Percentiles rank a stretch among this genome's conserved stretches.
Conservation (phyloP, 169 alveolate species). For the Plasmodium coatneyi region DNA sequence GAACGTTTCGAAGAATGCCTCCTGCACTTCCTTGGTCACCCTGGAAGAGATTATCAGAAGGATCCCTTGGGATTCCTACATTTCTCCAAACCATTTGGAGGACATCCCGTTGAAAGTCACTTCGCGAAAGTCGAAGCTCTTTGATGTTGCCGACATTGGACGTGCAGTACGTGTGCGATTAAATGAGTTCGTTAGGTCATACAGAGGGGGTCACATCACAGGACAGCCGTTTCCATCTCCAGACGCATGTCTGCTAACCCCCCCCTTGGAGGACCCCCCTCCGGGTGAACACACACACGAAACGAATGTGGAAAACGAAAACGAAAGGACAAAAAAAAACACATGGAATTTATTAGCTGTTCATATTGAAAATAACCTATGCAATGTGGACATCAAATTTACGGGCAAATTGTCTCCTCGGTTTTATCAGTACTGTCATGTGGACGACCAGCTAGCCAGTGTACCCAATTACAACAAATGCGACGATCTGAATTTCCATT, state of each 20-base stretch:
- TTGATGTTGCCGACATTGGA: constrained; percentile 17
- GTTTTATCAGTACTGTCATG: constrained; percentile 49
- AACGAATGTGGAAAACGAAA: background rate
- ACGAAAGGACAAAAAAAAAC: background rate
- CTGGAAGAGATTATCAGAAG: constrained; percentile 10
- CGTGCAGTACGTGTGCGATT: constrained; percentile 1
- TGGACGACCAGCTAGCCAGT: background rate
- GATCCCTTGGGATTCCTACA: constrained; percentile 32
- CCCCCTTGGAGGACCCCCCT: background rate
- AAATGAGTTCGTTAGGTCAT: background rate
- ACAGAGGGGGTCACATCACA: background rate
- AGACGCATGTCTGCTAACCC: background rate
- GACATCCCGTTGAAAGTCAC: constrained; percentile 37
- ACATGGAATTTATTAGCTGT: constrained; percentile 47
- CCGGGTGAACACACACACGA: background rate
- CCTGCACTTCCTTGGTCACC: constrained; percentile 27
- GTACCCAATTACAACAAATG: constrained; percentile 7
- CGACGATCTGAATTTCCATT: constrained; percentile 39
- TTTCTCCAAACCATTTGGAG: constrained; percentile 21
- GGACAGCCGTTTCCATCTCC: background rate
- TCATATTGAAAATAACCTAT: constrained; percentile 60
- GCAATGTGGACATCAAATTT: constrained; percentile 72
- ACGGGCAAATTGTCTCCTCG: constrained; percentile 71
- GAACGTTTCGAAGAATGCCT: constrained; percentile 35
- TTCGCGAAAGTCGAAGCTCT: constrained; percentile 33